These are phyloP conservation scores for Daedaleopsis sinensis DNA, from an alignment of 768 basidiomycete genomes.

Conservation along the genomic window DNA sequence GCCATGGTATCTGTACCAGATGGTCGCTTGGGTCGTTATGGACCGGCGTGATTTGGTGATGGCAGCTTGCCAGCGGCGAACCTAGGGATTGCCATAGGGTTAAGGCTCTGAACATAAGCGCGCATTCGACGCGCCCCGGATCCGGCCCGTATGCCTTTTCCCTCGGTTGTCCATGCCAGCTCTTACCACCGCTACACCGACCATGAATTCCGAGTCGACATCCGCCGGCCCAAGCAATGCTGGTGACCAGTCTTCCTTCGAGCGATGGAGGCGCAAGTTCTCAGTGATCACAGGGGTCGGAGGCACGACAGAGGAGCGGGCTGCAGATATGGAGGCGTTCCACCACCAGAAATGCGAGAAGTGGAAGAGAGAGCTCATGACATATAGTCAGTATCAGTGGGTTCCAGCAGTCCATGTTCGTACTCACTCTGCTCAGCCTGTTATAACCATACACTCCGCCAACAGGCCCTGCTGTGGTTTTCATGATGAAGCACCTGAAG, in stretches of 20 bases:
- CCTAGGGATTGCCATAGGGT: too few relatives aligned
- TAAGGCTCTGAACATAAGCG: too few relatives aligned
- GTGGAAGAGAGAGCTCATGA: conserved; percentile 52
- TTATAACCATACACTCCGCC: neutral
- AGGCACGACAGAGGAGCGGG: conserved; percentile 45
- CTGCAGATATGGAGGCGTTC: conserved; percentile 36
- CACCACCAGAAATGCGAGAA: conserved; percentile 51
- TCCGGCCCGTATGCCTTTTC: neutral
- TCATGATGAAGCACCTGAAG: conserved; percentile 91
- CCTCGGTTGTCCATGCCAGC: neutral
- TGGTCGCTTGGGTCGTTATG: too few relatives aligned
- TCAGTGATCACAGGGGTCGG: conserved; percentile 55
- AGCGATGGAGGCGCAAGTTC: conserved; percentile 54
- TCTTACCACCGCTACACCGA: conserved; percentile 2
- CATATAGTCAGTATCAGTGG: conserved; percentile 45
- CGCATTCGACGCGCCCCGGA: too few relatives aligned
- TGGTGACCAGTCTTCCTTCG: conserved; percentile 41
- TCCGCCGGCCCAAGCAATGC: conserved; percentile 16
- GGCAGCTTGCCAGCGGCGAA: too few relatives aligned
- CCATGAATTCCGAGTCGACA: conserved; percentile 13
- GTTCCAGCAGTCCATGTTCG: conserved; percentile 3
- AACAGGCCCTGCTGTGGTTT: conserved; percentile 81
- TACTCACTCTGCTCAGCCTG: neutral
- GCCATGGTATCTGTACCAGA: too few relatives aligned
- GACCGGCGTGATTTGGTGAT: too few relatives aligned